Percentiles rank a stretch among this genome's conserved stretches.
phyloP scores from a whole-genome alignment of 225 moss, liverwort and hornwort species.

The Pleurozium schreberi region DNA sequence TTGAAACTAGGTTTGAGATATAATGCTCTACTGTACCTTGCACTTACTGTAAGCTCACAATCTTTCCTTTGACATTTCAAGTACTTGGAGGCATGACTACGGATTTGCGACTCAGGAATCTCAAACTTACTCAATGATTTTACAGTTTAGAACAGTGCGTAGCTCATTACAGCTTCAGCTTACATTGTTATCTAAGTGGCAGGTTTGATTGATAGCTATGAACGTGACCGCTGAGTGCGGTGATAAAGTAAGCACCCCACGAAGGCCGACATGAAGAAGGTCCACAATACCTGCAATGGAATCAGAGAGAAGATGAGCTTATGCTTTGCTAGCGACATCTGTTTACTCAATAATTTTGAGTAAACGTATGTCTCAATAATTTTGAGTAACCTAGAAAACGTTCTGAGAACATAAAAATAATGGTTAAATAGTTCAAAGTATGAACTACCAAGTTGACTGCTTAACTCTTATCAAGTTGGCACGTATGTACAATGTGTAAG shows the following conservation, averaged over 20 bases:
- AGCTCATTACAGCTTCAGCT: background rate
- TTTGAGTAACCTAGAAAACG: background rate
- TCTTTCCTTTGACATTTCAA: background rate
- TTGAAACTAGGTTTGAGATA: background rate
- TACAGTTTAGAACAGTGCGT: background rate
- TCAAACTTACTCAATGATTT: background rate
- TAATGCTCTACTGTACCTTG: background rate
- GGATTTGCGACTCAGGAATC: background rate
- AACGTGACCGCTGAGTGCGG: conserved; percentile 53
- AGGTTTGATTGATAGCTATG: conserved; percentile 4
- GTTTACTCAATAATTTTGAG: too few relatives aligned
- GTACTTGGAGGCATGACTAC: background rate
- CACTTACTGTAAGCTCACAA: background rate
- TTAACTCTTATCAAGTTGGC: background rate
- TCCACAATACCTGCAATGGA: conserved; percentile 66
- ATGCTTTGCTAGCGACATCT: background rate
- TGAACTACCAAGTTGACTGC: background rate
- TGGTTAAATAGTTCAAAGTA: background rate
- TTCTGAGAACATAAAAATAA: background rate
- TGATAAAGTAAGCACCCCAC: conserved; percentile 74
- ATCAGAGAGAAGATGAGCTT: conserved; percentile 5
- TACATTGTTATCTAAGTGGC: background rate
- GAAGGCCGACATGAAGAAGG: conserved; percentile 77
- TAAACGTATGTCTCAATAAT: too few relatives aligned
- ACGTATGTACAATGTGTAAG: background rate